phyloP scores from a whole-genome alignment of 331 rosid species.

The Acacia concinna region DNA sequence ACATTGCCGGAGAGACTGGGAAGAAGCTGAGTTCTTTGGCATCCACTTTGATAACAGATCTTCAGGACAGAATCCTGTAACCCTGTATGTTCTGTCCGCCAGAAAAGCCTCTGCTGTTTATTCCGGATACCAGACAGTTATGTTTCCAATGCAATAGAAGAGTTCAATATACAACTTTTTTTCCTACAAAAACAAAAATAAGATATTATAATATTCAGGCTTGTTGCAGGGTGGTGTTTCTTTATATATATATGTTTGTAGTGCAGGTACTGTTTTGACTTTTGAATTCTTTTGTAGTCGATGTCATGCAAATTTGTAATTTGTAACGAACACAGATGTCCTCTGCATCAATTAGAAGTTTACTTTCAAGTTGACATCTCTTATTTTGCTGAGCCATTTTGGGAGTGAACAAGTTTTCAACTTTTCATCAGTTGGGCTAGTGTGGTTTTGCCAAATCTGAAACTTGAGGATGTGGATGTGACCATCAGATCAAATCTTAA shows the following conservation, averaged over 20 bases:
- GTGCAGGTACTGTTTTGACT: constrained; percentile 28
- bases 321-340: constrained; percentile 28
- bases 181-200: constrained; percentile 26
- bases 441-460: not conserved
- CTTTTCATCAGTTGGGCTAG: not conserved
- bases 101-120: constrained; percentile 21
- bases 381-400: not conserved
- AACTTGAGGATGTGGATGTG: not conserved
- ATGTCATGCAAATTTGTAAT: constrained; percentile 24
- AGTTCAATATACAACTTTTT: constrained; percentile 37
- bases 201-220: constrained; percentile 24
- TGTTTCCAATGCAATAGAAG: constrained; percentile 46
- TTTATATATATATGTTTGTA: constrained; percentile 21
- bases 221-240: constrained; percentile 37
- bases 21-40: constrained; percentile 90
- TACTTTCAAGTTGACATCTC: not conserved
- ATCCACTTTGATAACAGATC: constrained; percentile 74
- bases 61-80: constrained; percentile 88
- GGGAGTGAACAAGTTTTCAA: not conserved
- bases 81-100: constrained; percentile 35
- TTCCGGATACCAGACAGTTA: constrained; percentile 28
- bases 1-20: constrained; percentile 92
- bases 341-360: constrained; percentile 17
- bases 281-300: constrained; percentile 7
- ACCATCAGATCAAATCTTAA: not conserved